phyloP scores from a whole-genome alignment of 2,329 filamentous ascomycete species.

The Aureobasidium sp. region DNA sequence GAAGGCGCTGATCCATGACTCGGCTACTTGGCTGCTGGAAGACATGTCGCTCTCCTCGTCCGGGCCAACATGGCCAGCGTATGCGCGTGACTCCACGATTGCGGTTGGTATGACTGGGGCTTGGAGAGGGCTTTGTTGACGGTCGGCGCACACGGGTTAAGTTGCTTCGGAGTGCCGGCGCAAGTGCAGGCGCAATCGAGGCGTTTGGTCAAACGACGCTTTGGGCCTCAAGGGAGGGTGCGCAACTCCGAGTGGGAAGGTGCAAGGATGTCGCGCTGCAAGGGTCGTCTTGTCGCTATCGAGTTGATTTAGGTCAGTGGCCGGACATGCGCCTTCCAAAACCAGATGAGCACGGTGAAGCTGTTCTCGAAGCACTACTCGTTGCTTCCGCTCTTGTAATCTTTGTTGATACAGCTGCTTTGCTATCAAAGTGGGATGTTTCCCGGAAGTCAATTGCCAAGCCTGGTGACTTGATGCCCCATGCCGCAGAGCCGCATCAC shows the following conservation, averaged over 20 bases:
- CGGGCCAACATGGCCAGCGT: constrained; percentile 5
- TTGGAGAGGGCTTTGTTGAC: background rate
- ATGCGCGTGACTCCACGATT: constrained; percentile 7
- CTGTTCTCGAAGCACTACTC: background rate
- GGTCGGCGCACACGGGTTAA: background rate
- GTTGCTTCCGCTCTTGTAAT: background rate
- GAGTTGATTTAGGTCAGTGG: background rate
- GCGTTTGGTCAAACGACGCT: background rate
- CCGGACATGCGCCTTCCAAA: background rate
- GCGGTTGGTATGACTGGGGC: background rate
- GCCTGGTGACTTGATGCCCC: background rate
- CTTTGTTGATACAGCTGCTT: constrained; percentile 3
- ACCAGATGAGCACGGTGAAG: background rate
- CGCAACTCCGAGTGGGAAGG: background rate
- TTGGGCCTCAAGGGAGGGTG: background rate
- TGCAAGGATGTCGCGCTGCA: background rate
- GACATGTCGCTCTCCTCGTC: constrained; percentile 37
- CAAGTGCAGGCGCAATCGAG: background rate
- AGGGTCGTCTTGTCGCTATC: background rate
- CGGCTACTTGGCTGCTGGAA: constrained; percentile 52
- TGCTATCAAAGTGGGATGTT: constrained; percentile 8
- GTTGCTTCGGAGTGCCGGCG: background rate
- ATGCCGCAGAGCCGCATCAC: constrained; percentile 10
- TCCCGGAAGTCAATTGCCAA: background rate
- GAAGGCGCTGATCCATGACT: constrained; percentile 98